phyloP scores from a whole-genome alignment of 2,329 filamentous ascomycete species.

The Verticillium nubilum region DNA sequence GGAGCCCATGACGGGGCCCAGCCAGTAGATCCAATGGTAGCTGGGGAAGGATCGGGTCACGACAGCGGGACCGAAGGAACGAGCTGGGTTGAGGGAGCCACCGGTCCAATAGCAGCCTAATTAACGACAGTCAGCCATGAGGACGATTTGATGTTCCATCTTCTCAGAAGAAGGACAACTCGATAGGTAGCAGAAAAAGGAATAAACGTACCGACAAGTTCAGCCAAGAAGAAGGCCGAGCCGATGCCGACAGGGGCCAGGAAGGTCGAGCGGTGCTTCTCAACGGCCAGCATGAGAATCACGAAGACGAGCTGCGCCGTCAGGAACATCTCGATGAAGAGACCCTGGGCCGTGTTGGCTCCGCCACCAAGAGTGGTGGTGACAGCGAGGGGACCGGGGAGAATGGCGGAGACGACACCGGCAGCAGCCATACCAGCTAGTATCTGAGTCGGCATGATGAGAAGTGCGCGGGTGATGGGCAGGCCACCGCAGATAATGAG shows the following conservation, averaged over 20 bases:
- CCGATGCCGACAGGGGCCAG: conserved; percentile 70
- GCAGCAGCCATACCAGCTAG: conserved; percentile 54
- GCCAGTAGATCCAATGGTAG: conserved; percentile 51
- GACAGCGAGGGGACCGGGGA: conserved; percentile 52
- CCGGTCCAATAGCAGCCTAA: conserved; percentile 39
- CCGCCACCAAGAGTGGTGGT: conserved; percentile 49
- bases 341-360: conserved; percentile 47
- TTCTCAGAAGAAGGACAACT: too few relatives aligned
- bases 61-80: conserved; percentile 44
- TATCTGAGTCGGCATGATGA: conserved; percentile 53
- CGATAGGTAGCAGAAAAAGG: too few relatives aligned
- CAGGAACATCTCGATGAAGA: conserved; percentile 64
- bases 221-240: conserved; percentile 59
- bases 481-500: conserved; percentile 55
- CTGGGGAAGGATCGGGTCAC: conserved; percentile 30
- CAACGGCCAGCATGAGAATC: conserved; percentile 64
- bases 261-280: conserved; percentile 69
- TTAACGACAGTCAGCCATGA: too few relatives aligned
- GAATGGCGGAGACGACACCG: conserved; percentile 48
- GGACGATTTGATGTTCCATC: too few relatives aligned
- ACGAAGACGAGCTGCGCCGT: conserved; percentile 59
- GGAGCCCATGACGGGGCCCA: conserved; percentile 45
- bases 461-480: conserved; percentile 40
- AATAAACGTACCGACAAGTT: conserved; percentile 28
- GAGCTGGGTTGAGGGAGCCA: conserved; percentile 43